A percentile compares a stretch with the other conserved stretches of the same genome.
These are phyloP conservation scores for Tribonema minus DNA, from an alignment of 108 stramenopile species.

Conservation along the genomic window DNA sequence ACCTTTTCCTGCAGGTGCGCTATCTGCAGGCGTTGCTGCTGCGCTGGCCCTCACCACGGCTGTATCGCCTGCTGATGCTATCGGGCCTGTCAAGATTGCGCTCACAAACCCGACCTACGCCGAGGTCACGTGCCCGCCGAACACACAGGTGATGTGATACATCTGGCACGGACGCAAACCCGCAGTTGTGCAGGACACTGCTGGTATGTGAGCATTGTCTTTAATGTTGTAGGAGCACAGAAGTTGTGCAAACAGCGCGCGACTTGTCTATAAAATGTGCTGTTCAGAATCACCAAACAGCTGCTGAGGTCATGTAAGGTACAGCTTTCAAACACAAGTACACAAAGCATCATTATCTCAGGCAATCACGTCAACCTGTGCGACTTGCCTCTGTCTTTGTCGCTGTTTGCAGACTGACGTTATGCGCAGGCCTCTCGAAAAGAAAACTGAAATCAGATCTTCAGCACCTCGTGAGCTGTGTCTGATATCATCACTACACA, in stretches of 20 bases:
- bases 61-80: constrained; percentile 57
- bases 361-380: not conserved
- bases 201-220: too few species aligned
- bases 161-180: not conserved
- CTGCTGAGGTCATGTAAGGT: not conserved
- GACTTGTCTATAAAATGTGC: not conserved
- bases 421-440: too few species aligned
- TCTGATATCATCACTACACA: too few species aligned
- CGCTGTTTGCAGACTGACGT: too few species aligned
- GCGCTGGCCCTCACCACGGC: too few species aligned
- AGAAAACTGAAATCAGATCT: too few species aligned
- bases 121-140: constrained; percentile 70
- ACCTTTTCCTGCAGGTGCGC: too few species aligned
- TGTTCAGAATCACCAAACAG: not conserved
- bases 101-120: constrained; percentile 67
- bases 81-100: constrained; percentile 78
- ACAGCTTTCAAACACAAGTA: too few species aligned
- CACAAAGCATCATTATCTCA: not conserved
- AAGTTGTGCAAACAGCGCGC: not conserved
- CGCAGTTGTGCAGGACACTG: not conserved
- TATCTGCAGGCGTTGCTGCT: too few species aligned
- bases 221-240: not conserved
- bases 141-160: constrained; percentile 55
- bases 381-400: too few species aligned
- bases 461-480: too few species aligned